phyloP scores from a whole-genome alignment of 78 protist genomes.

The Emiliania huxleyi region DNA sequence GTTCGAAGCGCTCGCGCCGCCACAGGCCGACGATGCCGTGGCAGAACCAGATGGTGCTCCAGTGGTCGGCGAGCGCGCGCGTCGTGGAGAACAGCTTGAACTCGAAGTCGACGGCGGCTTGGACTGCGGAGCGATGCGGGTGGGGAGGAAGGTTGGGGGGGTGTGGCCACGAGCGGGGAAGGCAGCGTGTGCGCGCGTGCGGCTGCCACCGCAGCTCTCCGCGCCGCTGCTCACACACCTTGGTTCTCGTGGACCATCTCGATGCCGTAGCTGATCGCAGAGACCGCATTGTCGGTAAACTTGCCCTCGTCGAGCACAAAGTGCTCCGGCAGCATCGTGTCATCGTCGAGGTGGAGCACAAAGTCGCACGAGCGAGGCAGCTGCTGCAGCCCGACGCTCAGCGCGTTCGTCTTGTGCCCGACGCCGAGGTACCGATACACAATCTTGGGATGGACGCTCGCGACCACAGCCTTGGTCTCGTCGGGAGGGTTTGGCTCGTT shows the following conservation, averaged over 20 bases:
- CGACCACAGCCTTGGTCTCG: not conserved
- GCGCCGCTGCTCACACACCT: not conserved
- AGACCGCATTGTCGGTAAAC: constrained; percentile 14
- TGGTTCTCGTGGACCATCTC: not conserved
- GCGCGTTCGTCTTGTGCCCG: constrained; percentile 29
- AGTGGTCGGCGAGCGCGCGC: no score
- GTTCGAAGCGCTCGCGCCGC: no score
- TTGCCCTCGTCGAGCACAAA: constrained; percentile 7
- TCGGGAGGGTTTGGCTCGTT: not conserved
- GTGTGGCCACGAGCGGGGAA: no score
- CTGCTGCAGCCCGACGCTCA: not conserved
- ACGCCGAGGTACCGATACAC: not conserved
- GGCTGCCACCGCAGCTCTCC: no score
- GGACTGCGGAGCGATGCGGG: no score
- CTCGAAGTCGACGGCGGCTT: no score
- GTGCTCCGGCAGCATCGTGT: constrained; percentile 15
- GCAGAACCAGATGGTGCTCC: no score
- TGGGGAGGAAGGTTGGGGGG: no score
- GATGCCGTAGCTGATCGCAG: constrained; percentile 20
- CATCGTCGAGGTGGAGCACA: constrained; percentile 37
- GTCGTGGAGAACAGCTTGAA: no score
- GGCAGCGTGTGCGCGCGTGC: not conserved
- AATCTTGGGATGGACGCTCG: not conserved
- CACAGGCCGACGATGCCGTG: no score
- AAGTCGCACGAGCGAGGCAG: not conserved